phyloP scores from a whole-genome alignment of 345 rosid genomes.

The Moringa oleifera region DNA sequence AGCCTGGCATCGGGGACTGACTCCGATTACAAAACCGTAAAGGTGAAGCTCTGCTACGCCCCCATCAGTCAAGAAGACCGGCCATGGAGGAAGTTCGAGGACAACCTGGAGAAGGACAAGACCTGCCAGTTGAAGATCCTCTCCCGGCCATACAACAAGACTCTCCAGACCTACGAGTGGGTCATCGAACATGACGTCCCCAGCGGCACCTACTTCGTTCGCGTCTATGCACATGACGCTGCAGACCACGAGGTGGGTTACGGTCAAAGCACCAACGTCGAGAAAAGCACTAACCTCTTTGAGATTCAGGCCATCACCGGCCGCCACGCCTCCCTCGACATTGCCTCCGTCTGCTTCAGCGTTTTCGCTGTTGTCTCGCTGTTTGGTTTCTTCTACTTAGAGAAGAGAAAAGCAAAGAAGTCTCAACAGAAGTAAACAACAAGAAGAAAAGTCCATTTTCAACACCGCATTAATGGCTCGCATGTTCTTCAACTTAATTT shows the following conservation, averaged over 20 bases:
- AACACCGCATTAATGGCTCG: too few relatives aligned
- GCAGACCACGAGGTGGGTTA: conserved; percentile 34
- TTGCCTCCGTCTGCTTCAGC: conserved; percentile 59
- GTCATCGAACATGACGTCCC: conserved; percentile 47
- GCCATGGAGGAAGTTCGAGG: conserved; percentile 64
- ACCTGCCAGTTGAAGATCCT: conserved; percentile 49
- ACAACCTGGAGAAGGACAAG: conserved; percentile 50
- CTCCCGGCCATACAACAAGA: conserved; percentile 31
- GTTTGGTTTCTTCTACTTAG: conserved; percentile 40
- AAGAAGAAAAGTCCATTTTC: not conserved
- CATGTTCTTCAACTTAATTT: too few relatives aligned
- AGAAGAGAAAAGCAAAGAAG: conserved; percentile 47
- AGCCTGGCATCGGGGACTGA: conserved; percentile 31
- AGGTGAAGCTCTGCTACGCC: conserved; percentile 59
- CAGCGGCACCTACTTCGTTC: conserved; percentile 58
- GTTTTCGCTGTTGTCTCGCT: conserved; percentile 53
- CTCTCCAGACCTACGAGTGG: conserved; percentile 36
- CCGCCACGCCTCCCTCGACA: conserved; percentile 44
- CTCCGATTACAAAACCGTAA: conserved; percentile 39
- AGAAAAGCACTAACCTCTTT: conserved; percentile 40
- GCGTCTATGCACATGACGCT: conserved; percentile 49
- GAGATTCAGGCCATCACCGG: conserved; percentile 43
- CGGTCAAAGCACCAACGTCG: conserved; percentile 45
- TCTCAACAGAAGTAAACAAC: conserved; percentile 13
- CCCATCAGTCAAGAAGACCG: conserved; percentile 73